phyloP scores from a whole-genome alignment of 2,329 filamentous ascomycete species.

The Coleophoma eucalyptorum region DNA sequence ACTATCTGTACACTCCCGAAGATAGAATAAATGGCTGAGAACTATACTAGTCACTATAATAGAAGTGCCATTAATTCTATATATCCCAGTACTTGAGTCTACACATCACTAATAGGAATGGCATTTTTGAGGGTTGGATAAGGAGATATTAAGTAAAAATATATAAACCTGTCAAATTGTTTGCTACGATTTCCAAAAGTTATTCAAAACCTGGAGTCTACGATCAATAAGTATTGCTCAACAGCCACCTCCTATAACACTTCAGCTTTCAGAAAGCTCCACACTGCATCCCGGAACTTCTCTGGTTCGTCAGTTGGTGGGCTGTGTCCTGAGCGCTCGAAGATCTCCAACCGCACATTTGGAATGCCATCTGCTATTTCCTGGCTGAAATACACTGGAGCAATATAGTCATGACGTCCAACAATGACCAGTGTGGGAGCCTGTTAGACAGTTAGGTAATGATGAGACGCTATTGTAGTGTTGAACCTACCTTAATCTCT shows the following conservation, averaged over 20 bases:
- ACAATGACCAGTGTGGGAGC: not conserved
- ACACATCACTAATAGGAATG: too few species aligned
- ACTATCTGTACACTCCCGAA: too few species aligned
- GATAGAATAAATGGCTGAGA: too few species aligned
- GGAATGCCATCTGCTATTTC: conserved; percentile 2
- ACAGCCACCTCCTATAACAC: not conserved
- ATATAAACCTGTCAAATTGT: too few species aligned
- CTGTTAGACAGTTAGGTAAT: not conserved
- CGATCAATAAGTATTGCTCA: not conserved
- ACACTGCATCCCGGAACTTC: not conserved
- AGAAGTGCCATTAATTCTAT: too few species aligned
- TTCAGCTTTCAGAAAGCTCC: not conserved
- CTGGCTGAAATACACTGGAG: not conserved
- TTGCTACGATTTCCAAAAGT: too few species aligned
- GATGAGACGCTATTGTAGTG: not conserved
- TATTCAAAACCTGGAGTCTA: too few species aligned
- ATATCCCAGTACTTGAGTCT: too few species aligned
- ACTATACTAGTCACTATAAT: too few species aligned
- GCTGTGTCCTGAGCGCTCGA: conserved; percentile 3
- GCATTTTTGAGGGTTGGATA: too few species aligned
- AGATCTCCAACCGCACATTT: not conserved
- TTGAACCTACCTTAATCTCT: not conserved
- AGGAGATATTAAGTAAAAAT: too few species aligned
- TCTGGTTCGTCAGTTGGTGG: conserved; percentile 1
- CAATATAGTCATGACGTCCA: conserved; percentile 2